Conservation (phyloP, 176 grass and related monocot species). For the Aegilops bicornis region DNA sequence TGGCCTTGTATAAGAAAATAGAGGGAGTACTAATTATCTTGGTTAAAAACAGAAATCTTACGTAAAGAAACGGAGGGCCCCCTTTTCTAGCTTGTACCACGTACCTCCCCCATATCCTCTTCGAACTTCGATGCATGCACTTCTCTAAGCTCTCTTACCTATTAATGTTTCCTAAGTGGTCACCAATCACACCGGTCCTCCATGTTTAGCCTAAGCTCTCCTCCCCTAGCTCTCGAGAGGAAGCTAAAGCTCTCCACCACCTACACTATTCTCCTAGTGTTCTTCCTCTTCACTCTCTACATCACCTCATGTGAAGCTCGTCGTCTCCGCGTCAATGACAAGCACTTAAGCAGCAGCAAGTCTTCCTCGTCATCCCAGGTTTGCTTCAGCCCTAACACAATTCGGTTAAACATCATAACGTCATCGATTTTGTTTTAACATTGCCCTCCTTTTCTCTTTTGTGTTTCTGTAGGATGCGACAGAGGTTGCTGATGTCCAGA, state of each 20-base stretch:
- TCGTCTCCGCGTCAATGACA: constrained; percentile 14
- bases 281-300: constrained; percentile 40
- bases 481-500: not conserved
- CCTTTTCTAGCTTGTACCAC: not conserved
- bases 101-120: constrained; percentile 17
- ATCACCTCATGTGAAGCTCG: constrained; percentile 50
- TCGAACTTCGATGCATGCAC: not conserved
- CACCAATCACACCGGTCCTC: constrained; percentile 15
- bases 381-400: not conserved
- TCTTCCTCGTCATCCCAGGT: constrained; percentile 42
- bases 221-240: constrained; percentile 22
- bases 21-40: too few species aligned
- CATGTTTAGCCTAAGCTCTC: constrained; percentile 36
- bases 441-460: not conserved
- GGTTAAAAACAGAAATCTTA: not conserved
- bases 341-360: constrained; percentile 14
- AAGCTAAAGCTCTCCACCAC: constrained; percentile 39
- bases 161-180: constrained; percentile 28
- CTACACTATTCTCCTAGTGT: constrained; percentile 26
- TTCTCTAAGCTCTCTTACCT: constrained; percentile 5
- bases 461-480: constrained; percentile 22
- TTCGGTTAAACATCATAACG: not conserved
- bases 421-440: not conserved
- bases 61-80: not conserved
- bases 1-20: too few species aligned